Percentiles rank a stretch among this genome's conserved stretches.
These are phyloP conservation scores for Trametes sanguinea DNA, from an alignment of 768 basidiomycete genomes.

Conservation along the genomic window DNA sequence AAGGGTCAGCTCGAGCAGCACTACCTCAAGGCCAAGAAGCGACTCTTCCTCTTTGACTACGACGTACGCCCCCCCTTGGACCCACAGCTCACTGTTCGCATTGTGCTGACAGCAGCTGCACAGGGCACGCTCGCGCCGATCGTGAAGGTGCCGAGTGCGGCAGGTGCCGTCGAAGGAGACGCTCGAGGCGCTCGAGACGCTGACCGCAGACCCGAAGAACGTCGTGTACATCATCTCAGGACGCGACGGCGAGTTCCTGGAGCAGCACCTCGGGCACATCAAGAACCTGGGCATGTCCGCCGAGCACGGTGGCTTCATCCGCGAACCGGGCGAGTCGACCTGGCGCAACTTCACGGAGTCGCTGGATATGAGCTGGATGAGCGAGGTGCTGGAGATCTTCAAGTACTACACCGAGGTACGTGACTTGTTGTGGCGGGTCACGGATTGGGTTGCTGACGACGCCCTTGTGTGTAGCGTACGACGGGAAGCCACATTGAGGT, in stretches of 20 bases:
- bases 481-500: conserved; percentile 95
- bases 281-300: conserved; percentile 85
- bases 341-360: conserved; percentile 92
- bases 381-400: conserved; percentile 93
- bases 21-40: conserved; percentile 74
- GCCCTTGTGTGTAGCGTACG: conserved; percentile 56
- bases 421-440: conserved; percentile 7
- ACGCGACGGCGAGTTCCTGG: conserved; percentile 89
- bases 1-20: conserved; percentile 53
- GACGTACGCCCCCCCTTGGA: conserved; percentile 57
- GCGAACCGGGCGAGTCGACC: conserved; percentile 59
- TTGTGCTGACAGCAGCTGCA: conserved; percentile 3
- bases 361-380: conserved; percentile 98
- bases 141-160: conserved; percentile 90
- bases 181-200: conserved; percentile 67
- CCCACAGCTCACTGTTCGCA: neutral
- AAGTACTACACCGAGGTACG: conserved; percentile 90
- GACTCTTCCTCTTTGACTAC: conserved; percentile 94
- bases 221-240: conserved; percentile 97
- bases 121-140: conserved; percentile 97
- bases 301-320: conserved; percentile 94
- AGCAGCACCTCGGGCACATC: conserved; percentile 88
- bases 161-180: conserved; percentile 76
- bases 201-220: conserved; percentile 83
- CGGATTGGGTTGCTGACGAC: conserved; percentile 1